These are phyloP conservation scores for Neoarthrinium moseri DNA, from an alignment of 2,329 filamentous ascomycete species.

Conservation along the genomic window DNA sequence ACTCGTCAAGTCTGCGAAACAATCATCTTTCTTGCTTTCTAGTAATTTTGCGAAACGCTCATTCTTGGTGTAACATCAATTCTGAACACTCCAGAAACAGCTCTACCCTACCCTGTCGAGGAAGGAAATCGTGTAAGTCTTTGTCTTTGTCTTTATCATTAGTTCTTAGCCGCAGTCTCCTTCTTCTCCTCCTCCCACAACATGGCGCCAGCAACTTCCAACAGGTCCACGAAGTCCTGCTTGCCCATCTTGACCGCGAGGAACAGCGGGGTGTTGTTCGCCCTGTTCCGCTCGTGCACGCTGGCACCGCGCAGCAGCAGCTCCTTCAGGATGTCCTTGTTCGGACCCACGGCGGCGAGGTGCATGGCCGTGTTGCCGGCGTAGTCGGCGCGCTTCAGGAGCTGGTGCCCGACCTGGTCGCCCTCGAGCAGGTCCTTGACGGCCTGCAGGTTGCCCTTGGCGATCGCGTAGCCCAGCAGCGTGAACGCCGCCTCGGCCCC, in stretches of 20 bases:
- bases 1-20: neutral
- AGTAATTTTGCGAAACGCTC: no score
- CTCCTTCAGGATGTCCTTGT: slow-evolving; percentile 55
- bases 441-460: slow-evolving; percentile 64
- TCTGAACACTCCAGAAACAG: no score
- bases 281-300: slow-evolving; percentile 64
- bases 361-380: slow-evolving; percentile 73
- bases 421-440: slow-evolving; percentile 67
- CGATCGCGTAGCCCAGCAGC: slow-evolving; percentile 77
- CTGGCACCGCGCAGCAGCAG: slow-evolving; percentile 62
- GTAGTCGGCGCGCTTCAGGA: slow-evolving; percentile 77
- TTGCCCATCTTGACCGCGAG: slow-evolving; percentile 59
- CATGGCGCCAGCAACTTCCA: slow-evolving; percentile 59
- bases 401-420: slow-evolving; percentile 55
- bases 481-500: slow-evolving; percentile 65
- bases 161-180: neutral
- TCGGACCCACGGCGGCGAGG: slow-evolving; percentile 53
- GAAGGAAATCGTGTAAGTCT: no score
- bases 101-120: no score
- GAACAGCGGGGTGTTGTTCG: slow-evolving; percentile 65
- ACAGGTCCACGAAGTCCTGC: slow-evolving; percentile 48
- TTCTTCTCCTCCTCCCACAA: slow-evolving; percentile 50
- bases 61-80: no score
- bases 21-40: no score
- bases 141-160: no score